Base-by-base conservation (phyloP, 169 alveolate species). In the Plasmodium reichenowi region DNA sequence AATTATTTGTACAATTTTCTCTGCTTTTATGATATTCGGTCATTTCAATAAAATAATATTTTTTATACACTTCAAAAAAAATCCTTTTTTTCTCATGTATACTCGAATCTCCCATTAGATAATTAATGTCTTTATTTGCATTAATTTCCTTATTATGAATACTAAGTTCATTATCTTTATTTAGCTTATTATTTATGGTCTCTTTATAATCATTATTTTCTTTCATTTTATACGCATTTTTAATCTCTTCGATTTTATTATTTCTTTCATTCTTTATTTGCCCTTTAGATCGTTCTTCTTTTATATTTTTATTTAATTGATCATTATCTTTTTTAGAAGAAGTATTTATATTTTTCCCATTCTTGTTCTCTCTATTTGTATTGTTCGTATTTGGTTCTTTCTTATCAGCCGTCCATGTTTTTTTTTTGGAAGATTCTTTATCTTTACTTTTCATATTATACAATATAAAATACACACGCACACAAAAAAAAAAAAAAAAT, bases 21-120 rank as follows among this genome's bases (percentile, higher is more conserved):
- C 92, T 43, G 38, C 87, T 86, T 52, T 59, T 86, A 24, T 86
- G 92, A 72, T 59, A 86, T 56, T 86, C 75, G 8, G 92, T 86
- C 92, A 86, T 86, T 86, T 86, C 92, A 15, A 86, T 86, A 73
- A 86, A 86, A 52, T 86, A 71, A 54, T 86, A 86, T 73, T 86
- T 86, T 72, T 86, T 86, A 64, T 86, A 72, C 2, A 72, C 74
- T 64, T 86, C 92, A 73, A 86, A 86, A 38, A 59, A 63, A 9
- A 54, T 59, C 72, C 72, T 70, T 54, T 71, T 86, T 72, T 86
- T 86, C 45, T 86, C 92, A 1, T 43, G 50, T 52, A 71, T 6
- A 47, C 20, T 54, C 2, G 1, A 2, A 15, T 71, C 76, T 15
- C 47, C 85, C 22, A 15, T 74, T 50, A 45, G 8, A 17, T 13